Base-by-base conservation (phyloP, 176 grass and related monocot genomes). In the Triticum turgidum region DNA sequence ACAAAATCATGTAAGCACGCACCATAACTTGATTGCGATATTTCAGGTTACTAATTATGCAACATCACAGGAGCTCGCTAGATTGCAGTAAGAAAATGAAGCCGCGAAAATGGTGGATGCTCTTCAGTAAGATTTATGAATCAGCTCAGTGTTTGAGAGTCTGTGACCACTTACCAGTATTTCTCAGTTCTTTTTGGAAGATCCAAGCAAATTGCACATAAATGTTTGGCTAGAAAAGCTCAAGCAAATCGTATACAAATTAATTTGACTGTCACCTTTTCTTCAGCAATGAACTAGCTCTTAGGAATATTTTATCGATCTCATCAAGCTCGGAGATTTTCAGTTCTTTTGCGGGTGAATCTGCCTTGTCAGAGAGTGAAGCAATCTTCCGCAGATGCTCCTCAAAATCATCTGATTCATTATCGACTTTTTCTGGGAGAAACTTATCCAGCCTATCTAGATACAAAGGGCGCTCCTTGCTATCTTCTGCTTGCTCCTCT, bases 231-330 rank as follows among this genome's bases (percentile, higher is more conserved):
- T 45, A 30, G 52, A 11, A 25, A 30, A 63, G 62, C 37, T 69
- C 76, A 24, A 51, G 7, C 20, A 49, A n/a, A 3, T 9, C 61
- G 37, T 8, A 83, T 63, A 41, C 45, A 85, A 33, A 68, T 80
- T 61, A 69, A 85, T 32, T 20, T 51, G 49, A 11, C 14, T 6
- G 66, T 99, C 80, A 94, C 81, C 79, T 89, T 84, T 91, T 94
- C 89, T 89, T 99, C 83, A 99, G 78, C 77, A 99, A 86, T 67
- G 90, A 89, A 84, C 94, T 99, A 83, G 97, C 97, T 89, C 97
- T 96, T 68, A 99, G 71, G 84, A 99, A 99, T 65, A 99, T 99
- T 85, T 91, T 96, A 78, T 99, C 92, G 22, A 99, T 90, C 87
- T 96, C 97, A 70, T 99, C 97, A 58, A 99, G 88, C 73, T 99